Percentiles rank a stretch among this genome's conserved stretches.
Evolutionary conservation across 2,329 filamentous ascomycete genomes (phyloP).

Genomic region (Xylariaceae sp.): DNA sequence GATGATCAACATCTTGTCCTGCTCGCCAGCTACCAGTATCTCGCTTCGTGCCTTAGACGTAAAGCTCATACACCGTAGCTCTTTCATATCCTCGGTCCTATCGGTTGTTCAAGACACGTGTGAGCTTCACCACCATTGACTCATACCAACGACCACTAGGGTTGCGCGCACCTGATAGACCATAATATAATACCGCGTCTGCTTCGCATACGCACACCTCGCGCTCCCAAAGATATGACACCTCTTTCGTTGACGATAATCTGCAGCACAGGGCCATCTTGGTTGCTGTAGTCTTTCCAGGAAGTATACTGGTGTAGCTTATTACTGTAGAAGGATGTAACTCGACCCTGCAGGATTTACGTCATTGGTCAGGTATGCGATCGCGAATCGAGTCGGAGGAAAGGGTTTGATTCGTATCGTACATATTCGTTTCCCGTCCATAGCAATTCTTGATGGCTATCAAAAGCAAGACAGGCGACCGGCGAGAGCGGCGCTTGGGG

Average conservation of each 20-base stretch:
- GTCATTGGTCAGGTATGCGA: constrained; percentile 2
- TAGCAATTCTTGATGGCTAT: constrained; percentile 81
- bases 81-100: constrained; percentile 75
- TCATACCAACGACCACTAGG: background rate
- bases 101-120: constrained; percentile 43
- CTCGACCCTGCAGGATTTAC: constrained; percentile 61
- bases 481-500: constrained; percentile 66
- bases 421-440: constrained; percentile 93
- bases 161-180: constrained; percentile 63
- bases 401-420: constrained; percentile 32
- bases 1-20: constrained; percentile 78
- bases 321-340: constrained; percentile 81
- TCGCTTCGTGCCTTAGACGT: constrained; percentile 80
- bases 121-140: constrained; percentile 8
- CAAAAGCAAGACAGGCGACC: constrained; percentile 81
- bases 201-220: constrained; percentile 83
- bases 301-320: constrained; percentile 89
- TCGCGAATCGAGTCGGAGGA: background rate
- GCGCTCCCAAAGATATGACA: constrained; percentile 76
- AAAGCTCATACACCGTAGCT: constrained; percentile 92
- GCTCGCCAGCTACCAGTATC: constrained; percentile 81
- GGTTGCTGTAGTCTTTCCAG: constrained; percentile 69
- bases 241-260: constrained; percentile 89
- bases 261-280: constrained; percentile 79
- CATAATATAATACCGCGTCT: constrained; percentile 80